A percentile compares a stretch with the other conserved stretches of the same genome.
These are phyloP conservation scores for Noccaea caerulescens DNA, from an alignment of 345 rosid species.

Conservation along the genomic window DNA sequence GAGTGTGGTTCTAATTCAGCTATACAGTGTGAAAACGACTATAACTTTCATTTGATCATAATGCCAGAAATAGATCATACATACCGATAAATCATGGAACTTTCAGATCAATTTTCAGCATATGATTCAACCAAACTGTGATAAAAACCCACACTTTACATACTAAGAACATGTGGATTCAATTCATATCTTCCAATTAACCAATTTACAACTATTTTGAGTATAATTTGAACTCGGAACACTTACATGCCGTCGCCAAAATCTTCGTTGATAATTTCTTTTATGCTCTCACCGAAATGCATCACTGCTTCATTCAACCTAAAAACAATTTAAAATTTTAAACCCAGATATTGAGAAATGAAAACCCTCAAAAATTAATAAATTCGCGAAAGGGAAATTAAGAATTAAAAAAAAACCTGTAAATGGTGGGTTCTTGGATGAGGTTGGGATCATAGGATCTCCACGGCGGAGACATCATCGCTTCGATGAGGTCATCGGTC, in stretches of 20 bases:
- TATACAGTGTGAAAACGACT: neutral
- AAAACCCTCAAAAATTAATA: neutral
- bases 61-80: neutral
- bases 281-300: slow-evolving; percentile 97
- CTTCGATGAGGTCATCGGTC: slow-evolving; percentile 57
- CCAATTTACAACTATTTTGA: neutral
- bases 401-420: slow-evolving; percentile 51
- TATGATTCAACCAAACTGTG: slow-evolving; percentile 1
- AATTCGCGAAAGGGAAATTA: neutral
- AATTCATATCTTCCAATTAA: neutral
- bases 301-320: slow-evolving; percentile 95
- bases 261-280: slow-evolving; percentile 91
- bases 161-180: neutral
- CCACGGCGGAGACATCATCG: slow-evolving; percentile 78
- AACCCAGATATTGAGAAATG: too few species aligned
- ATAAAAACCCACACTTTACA: slow-evolving; percentile 19
- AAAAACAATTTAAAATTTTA: slow-evolving; percentile 13
- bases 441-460: slow-evolving; percentile 77
- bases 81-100: slow-evolving; percentile 16
- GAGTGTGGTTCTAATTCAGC: neutral
- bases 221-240: neutral
- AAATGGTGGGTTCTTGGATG: slow-evolving; percentile 83
- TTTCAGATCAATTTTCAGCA: slow-evolving; percentile 14
- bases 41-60: neutral
- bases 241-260: slow-evolving; percentile 95